Percentiles rank a stretch among this genome's conserved stretches.
phyloP scores from a whole-genome alignment of 129 eudicot genomes.

The Apium graveolens region DNA sequence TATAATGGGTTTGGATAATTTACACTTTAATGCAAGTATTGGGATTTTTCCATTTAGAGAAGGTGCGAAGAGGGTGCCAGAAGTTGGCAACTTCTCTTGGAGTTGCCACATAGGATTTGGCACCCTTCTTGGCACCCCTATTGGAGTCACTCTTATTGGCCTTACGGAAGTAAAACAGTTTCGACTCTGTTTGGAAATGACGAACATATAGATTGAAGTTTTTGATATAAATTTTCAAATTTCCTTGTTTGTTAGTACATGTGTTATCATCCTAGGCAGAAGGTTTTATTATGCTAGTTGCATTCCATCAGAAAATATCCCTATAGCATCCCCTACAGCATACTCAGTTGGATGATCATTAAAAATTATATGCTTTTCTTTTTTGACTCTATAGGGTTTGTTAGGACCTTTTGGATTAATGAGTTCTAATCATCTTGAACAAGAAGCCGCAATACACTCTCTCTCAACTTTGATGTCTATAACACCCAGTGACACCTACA shows the following conservation, averaged over 20 bases:
- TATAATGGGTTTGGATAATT: too few relatives aligned
- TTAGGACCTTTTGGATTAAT: slow-evolving; percentile 76
- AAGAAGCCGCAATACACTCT: slow-evolving; percentile 73
- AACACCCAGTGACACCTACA: slow-evolving; percentile 65
- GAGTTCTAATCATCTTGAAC: slow-evolving; percentile 59
- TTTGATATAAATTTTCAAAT: neutral
- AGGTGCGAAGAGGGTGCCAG: too few relatives aligned
- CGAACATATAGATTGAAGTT: neutral
- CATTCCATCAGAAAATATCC: neutral
- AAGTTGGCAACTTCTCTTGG: too few relatives aligned
- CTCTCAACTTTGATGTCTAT: slow-evolving; percentile 89
- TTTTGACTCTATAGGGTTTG: slow-evolving; percentile 44
- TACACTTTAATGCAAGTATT: too few relatives aligned
- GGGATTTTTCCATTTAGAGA: too few relatives aligned
- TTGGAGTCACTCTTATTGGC: too few relatives aligned
- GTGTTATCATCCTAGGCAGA: neutral
- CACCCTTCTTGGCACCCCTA: too few relatives aligned
- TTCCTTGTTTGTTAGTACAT: neutral
- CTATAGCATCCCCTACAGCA: neutral
- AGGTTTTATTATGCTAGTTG: neutral
- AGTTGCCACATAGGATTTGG: too few relatives aligned
- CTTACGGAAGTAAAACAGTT: neutral
- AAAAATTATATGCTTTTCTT: neutral
- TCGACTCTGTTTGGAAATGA: neutral
- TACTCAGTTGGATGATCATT: neutral